Evolutionary conservation across 2,329 filamentous ascomycete species (phyloP), one percentile per base, ranked within the genome.

Genomic region (Cercospora citrullina): DNA sequence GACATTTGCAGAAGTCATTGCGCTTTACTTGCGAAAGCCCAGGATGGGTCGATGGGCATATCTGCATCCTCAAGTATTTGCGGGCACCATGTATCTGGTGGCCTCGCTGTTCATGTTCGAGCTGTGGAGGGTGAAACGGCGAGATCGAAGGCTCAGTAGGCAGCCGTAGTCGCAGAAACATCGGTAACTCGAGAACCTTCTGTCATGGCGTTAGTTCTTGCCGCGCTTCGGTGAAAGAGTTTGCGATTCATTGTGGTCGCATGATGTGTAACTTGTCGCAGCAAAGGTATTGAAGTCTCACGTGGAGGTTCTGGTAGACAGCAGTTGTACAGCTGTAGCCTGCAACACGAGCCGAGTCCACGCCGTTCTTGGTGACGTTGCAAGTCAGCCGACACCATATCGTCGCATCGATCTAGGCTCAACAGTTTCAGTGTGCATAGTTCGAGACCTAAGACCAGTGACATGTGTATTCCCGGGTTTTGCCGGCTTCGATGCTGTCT

Each of bases 1-100:
- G 5, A 77, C 77, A 7, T 80, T 79, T 59, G 74, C 80, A 3
- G 80, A 83, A 68, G 79, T 79, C 6, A 80, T 83, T 53, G 81
- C 79, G 12, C 72, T 83, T n/a, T 77, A 81, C 58, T 70, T 82
- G 3, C 73, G 79, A 23, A 74, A 76, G 5, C 71, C 76, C 2
- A 51, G 42, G n/a, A 68, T 67, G 28, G 66, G 63, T n/a, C 45
- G 55, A 45, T 72, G 70, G 55, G 71, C 67, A 18, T 81, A 81
- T 70, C 72, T 81, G 5, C 79, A 80, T 67, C 71, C 78, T 16
- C 80, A 82, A 65, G 74, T 81, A 3, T 81, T 81, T 57, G 75
- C 77, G 10, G 80, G 79, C 0, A 23, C 79, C 9, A 66, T 79
- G 7, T 81, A 80, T 66, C 39, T 77, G 8, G 51, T 80, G 6